phyloP scores from a whole-genome alignment of 495 filamentous ascomycete species.

The Penicillium roqueforti region DNA sequence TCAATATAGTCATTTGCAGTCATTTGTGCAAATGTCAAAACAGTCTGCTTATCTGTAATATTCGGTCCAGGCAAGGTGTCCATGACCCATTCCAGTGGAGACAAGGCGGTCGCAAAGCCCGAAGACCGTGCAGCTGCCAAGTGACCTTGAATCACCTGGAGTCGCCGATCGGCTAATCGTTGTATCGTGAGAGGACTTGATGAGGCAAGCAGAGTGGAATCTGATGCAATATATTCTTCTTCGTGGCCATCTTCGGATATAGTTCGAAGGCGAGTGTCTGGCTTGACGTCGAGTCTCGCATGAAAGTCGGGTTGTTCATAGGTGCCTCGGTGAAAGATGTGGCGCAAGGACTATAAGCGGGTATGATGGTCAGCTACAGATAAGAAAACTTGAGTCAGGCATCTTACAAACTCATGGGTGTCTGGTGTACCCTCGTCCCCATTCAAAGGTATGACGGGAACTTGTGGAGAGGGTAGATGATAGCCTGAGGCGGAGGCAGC shows the following conservation, averaged over 20 bases:
- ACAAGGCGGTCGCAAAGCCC: conserved; percentile 56
- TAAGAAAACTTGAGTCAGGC: neutral
- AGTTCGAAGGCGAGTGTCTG: conserved; percentile 59
- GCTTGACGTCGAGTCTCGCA: conserved; percentile 64
- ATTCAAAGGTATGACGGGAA: conserved; percentile 29
- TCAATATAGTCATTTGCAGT: conserved; percentile 84
- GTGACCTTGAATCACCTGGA: conserved; percentile 69
- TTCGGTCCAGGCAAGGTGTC: conserved; percentile 78
- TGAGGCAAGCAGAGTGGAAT: conserved; percentile 44
- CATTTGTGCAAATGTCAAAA: conserved; percentile 81
- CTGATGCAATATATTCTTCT: conserved; percentile 31
- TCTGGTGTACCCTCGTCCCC: conserved; percentile 18
- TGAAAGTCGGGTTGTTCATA: conserved; percentile 69
- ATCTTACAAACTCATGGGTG: conserved; percentile 39
- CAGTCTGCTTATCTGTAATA: conserved; percentile 77
- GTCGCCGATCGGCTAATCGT: conserved; percentile 73
- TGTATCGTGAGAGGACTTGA: conserved; percentile 66
- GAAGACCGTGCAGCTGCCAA: conserved; percentile 61
- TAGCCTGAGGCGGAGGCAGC: conserved; percentile 25
- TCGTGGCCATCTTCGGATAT: conserved; percentile 59
- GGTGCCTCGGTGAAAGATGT: conserved; percentile 87
- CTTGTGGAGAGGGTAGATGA: conserved; percentile 13
- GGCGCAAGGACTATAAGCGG: conserved; percentile 65
- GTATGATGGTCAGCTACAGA: conserved; percentile 6
- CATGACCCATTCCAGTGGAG: conserved; percentile 72